A percentile compares a stretch with the other conserved stretches of the same genome.
Conservation (phyloP, 2,329 filamentous ascomycete genomes). For the Clarireedia monteithiana region DNA sequence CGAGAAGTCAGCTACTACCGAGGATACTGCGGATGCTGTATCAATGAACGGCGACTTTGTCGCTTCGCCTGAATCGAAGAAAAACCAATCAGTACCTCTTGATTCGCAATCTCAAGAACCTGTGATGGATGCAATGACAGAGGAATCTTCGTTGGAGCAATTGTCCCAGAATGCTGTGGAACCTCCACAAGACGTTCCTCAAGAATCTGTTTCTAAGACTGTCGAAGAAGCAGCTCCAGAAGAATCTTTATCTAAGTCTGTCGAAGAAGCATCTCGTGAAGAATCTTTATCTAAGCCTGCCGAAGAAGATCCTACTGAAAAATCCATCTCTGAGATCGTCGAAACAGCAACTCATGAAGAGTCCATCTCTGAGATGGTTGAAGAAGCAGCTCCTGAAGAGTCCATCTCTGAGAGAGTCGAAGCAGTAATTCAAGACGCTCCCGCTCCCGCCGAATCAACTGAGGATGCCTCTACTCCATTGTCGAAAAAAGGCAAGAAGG, state of each 20-base stretch:
- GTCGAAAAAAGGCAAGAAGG: slow-evolving; percentile 18
- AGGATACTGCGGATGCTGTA: neutral
- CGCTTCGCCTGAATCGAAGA: neutral
- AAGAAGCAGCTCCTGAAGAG: too few relatives aligned
- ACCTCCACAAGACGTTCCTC: too few relatives aligned
- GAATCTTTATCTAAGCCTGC: too few relatives aligned
- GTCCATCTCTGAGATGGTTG: too few relatives aligned
- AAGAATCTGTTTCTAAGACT: too few relatives aligned
- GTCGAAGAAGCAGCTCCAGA: too few relatives aligned
- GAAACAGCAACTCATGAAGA: too few relatives aligned
- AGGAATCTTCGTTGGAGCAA: neutral
- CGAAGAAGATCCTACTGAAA: too few relatives aligned
- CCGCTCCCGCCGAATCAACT: neutral
- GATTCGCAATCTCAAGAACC: neutral
- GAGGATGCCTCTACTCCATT: slow-evolving; percentile 2
- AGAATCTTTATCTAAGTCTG: too few relatives aligned
- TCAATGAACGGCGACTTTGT: neutral
- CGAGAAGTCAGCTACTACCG: neutral
- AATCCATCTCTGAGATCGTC: too few relatives aligned
- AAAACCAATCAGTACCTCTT: neutral
- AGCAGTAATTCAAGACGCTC: slow-evolving; percentile 3
- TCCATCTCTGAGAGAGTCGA: neutral
- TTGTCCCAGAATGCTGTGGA: neutral
- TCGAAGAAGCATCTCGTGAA: too few relatives aligned
- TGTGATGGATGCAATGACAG: neutral